Evolutionary conservation across 1,284 basidiomycete species (phyloP), one percentile per base, ranked within the genome.

Genomic region (Exobasidium cylindrosporum): DNA sequence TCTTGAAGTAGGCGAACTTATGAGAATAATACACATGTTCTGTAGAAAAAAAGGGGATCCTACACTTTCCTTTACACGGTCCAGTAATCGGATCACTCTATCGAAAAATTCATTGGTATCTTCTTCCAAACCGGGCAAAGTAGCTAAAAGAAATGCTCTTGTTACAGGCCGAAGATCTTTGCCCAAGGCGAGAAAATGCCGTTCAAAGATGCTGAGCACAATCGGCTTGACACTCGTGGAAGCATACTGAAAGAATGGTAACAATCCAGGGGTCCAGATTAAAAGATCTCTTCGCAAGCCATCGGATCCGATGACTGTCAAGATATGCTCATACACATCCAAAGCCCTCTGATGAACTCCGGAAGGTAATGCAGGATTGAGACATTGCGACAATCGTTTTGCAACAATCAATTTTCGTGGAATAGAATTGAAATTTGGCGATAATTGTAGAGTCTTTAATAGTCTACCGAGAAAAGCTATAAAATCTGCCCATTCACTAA

Each of bases 401-500:
- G 95, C 87, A 4, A 99, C 92, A 66, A 93, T 87, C 53, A 97
- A 84, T 81, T 97, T 97, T 73, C 91, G 86, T 0, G 96, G 96
- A 58, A 99, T 96, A 80, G 96, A 91, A 78, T 91, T 90, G 83
- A 93, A 97, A 80, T 90, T 87, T 83, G 90, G 87, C 79, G 90
- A 88, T 0, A 89, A 87, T 83, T 98, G 94, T 45, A 98, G 87
- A 0, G 93, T 91, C 53, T 62, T 98, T 70, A 97, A 87, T 62
- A 99, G 82, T 66, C 94, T 89, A 72, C 93, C 94, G 76, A 99
- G 83, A 82, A 98, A 98, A 47, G 95, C 90, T 78, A 97, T 97
- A 81, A 95, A 98, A 83, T 99, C 96, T 62, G 96, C 95, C 96
- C 96, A 99, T 83, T 99, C 96, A 65, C 95, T 91, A 65, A 97